Conservation (phyloP, 2,329 filamentous ascomycete genomes). For the Penicillium decumbens region DNA sequence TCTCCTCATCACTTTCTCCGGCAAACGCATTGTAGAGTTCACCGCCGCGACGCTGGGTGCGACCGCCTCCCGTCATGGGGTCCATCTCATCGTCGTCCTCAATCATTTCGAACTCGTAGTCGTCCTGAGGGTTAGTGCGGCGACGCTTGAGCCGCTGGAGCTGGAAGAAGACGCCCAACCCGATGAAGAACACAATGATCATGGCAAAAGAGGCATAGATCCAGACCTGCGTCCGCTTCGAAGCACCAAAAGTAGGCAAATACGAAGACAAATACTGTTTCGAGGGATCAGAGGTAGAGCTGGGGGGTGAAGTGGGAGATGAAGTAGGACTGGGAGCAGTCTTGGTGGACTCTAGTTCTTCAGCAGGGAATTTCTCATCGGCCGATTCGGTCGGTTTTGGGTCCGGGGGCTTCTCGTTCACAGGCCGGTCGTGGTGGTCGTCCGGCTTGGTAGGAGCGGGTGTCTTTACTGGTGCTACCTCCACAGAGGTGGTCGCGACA, state of each 20-base stretch:
- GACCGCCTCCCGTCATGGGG: constrained; percentile 44
- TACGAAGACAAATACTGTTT: constrained; percentile 69
- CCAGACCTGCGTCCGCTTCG: constrained; percentile 83
- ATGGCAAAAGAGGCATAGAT: constrained; percentile 83
- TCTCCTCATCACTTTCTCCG: constrained; percentile 76
- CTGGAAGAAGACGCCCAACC: constrained; percentile 75
- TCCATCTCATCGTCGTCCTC: constrained; percentile 66
- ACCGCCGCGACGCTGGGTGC: constrained; percentile 61
- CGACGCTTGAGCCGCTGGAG: constrained; percentile 72
- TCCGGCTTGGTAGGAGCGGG: constrained; percentile 48
- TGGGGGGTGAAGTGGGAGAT: constrained; percentile 27
- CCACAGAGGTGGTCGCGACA: constrained; percentile 61
- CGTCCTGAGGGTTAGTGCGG: constrained; percentile 68
- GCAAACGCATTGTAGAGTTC: constrained; percentile 98
- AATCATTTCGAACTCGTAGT: constrained; percentile 92
- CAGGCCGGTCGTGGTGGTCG: constrained; percentile 62
- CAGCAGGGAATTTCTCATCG: constrained; percentile 11
- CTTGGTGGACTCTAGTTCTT: constrained; percentile 14
- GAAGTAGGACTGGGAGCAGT: constrained; percentile 27
- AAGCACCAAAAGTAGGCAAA: constrained; percentile 86
- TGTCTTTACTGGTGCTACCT: constrained; percentile 46
- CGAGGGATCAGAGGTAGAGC: constrained; percentile 22
- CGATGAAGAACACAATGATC: constrained; percentile 77
- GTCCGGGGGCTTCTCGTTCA: constrained; percentile 54
- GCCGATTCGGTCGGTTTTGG: constrained; percentile 47